Conservation (phyloP, 179 eudicot species). For the Monotropa hypopitys region DNA sequence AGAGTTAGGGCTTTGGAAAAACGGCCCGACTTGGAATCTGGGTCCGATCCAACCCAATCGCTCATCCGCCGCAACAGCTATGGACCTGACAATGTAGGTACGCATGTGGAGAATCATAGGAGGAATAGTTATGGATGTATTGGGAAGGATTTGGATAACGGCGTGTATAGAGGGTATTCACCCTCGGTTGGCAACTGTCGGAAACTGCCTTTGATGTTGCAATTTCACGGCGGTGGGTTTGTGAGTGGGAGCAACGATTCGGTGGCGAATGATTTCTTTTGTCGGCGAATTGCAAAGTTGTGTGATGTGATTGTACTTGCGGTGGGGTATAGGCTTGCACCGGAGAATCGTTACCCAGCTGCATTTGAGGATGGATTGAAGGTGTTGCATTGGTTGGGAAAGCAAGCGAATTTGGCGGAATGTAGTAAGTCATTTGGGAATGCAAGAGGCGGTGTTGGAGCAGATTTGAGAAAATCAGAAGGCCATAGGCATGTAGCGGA, state of each 20-base stretch:
- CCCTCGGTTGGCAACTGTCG: conserved; percentile 34
- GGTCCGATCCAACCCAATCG: conserved; percentile 14
- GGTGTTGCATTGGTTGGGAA: conserved; percentile 83
- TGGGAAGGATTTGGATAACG: conserved; percentile 26
- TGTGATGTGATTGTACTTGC: conserved; percentile 88
- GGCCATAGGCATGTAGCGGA: conserved; percentile 49
- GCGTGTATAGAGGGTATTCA: conserved; percentile 43
- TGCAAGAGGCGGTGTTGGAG: conserved; percentile 23
- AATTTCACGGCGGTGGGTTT: conserved; percentile 88
- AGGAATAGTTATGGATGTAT: conserved; percentile 47
- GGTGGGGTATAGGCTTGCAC: conserved; percentile 84
- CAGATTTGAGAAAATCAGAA: conserved; percentile 54
- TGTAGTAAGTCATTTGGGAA: conserved; percentile 58
- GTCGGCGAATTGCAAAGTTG: conserved; percentile 67
- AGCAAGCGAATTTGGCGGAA: conserved; percentile 89
- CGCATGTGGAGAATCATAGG: conserved; percentile 19
- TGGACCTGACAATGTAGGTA: conserved; percentile 19
- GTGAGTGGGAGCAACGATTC: conserved; percentile 85
- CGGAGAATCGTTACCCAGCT: conserved; percentile 81
- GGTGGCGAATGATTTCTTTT: conserved; percentile 77
- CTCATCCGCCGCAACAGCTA: conserved; percentile 51
- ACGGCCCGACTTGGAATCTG: conserved; percentile 15
- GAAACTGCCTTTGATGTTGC: conserved; percentile 71
- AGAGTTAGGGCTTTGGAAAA: conserved; percentile 14
- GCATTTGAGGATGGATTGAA: conserved; percentile 95